Evolutionary conservation across 1,284 basidiomycete genomes (phyloP).

Genomic region (Apiotrichum gracile): DNA sequence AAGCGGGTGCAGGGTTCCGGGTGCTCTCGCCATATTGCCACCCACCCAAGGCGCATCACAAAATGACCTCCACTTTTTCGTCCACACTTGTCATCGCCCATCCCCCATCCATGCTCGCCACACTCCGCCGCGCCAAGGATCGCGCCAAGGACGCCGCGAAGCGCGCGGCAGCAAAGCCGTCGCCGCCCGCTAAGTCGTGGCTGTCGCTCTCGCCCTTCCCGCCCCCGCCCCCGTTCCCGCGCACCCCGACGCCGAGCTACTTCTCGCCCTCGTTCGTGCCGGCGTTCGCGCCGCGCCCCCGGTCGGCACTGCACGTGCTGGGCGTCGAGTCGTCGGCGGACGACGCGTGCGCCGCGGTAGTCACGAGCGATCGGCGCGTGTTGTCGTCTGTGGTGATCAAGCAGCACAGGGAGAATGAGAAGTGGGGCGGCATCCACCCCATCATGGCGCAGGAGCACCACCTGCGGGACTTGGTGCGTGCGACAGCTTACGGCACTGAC

Average conservation of each 20-base stretch:
- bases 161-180: not conserved
- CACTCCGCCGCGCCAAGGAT: not conserved
- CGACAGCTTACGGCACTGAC: not conserved
- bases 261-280: not conserved
- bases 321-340: conserved; percentile 76
- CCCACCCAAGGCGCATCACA: too few relatives aligned
- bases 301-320: conserved; percentile 56
- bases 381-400: conserved; percentile 76
- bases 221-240: not conserved
- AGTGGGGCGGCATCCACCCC: conserved; percentile 78
- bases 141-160: not conserved
- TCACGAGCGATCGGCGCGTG: conserved; percentile 61
- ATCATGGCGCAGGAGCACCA: conserved; percentile 65
- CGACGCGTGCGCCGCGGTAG: conserved; percentile 79
- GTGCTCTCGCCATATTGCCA: too few relatives aligned
- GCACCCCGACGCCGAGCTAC: not conserved
- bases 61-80: too few relatives aligned
- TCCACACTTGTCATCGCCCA: too few relatives aligned
- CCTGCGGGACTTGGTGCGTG: conserved; percentile 60
- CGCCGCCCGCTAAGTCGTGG: not conserved
- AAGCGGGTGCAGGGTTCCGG: too few relatives aligned
- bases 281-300: not conserved
- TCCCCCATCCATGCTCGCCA: not conserved
- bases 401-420: conserved; percentile 55
- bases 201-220: not conserved